Percentiles rank a stretch among this genome's conserved stretches.
Conservation (phyloP, 78 protist species). For the Anaeramoeba ignava region DNA sequence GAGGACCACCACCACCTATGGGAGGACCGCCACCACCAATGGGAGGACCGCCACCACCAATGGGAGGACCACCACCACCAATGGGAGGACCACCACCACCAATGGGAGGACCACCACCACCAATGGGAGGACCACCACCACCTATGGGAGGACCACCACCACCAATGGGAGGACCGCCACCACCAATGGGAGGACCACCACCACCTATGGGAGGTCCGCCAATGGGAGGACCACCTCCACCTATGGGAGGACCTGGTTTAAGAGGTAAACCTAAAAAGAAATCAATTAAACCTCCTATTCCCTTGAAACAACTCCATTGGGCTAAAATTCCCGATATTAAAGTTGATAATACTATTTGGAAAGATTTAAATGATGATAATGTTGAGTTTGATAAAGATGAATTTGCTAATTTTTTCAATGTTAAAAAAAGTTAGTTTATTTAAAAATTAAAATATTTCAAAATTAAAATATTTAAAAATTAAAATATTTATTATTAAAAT, state of each 20-base stretch:
- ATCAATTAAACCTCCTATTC: not conserved
- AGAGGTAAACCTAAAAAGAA: not conserved
- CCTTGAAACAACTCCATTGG: not conserved
- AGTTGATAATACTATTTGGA: not conserved
- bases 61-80: constrained; percentile 3
- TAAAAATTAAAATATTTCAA: too few species aligned
- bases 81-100: constrained; percentile 2
- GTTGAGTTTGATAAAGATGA: not conserved
- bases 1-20: not conserved
- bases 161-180: constrained; percentile 8
- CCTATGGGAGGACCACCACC: constrained; percentile 8
- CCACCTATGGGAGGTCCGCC: constrained; percentile 14
- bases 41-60: constrained; percentile 4
- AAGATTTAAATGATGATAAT: not conserved
- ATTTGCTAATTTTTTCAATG: not conserved
- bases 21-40: not conserved
- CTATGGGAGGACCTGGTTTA: not conserved
- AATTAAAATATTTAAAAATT: too few species aligned
- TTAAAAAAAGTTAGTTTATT: too few species aligned
- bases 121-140: constrained; percentile 7
- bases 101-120: constrained; percentile 9
- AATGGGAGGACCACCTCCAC: constrained; percentile 18
- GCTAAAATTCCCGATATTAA: not conserved
- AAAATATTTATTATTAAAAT: too few species aligned
- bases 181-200: not conserved